Evolutionary conservation across 768 basidiomycete species (phyloP).

Genomic region (Tricholomella constricta): DNA sequence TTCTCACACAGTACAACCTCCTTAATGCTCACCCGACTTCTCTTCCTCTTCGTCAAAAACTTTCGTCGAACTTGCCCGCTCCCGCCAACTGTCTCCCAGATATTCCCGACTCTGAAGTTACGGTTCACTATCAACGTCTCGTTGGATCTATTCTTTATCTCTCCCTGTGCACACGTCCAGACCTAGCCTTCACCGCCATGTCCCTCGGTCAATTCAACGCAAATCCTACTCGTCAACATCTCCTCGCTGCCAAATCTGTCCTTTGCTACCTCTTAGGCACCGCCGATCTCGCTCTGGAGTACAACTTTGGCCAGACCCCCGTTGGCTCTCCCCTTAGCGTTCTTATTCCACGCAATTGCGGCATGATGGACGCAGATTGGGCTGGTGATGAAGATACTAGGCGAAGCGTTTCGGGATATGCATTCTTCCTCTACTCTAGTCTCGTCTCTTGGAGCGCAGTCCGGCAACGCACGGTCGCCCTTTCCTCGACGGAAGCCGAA

Average conservation of each 20-base stretch:
- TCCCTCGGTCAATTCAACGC: conserved; percentile 30
- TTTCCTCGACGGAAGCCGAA: conserved; percentile 27
- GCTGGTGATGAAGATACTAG: conserved; percentile 23
- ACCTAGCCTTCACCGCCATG: conserved; percentile 7
- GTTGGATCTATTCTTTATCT: conserved; percentile 21
- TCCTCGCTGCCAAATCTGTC: conserved; percentile 32
- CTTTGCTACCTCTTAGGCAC: conserved; percentile 36
- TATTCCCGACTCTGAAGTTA: conserved; percentile 5
- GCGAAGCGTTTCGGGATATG: conserved; percentile 23
- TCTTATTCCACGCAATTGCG: not conserved
- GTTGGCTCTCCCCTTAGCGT: not conserved
- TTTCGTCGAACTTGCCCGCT: not conserved
- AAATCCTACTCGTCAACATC: conserved; percentile 27
- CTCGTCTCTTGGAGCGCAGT: conserved; percentile 19
- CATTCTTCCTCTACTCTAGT: conserved; percentile 16
- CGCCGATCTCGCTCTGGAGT: conserved; percentile 19
- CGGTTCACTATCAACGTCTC: conserved; percentile 10
- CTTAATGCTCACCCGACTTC: not conserved
- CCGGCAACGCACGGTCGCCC: conserved; percentile 18
- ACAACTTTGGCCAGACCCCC: not conserved
- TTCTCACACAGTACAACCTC: conserved; percentile 16
- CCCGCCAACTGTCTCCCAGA: conserved; percentile 4
- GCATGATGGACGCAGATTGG: conserved; percentile 36
- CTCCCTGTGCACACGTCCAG: conserved; percentile 7
- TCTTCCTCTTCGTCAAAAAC: not conserved